Conservation (phyloP, 2,329 filamentous ascomycete species). For the Alternaria alternata region DNA sequence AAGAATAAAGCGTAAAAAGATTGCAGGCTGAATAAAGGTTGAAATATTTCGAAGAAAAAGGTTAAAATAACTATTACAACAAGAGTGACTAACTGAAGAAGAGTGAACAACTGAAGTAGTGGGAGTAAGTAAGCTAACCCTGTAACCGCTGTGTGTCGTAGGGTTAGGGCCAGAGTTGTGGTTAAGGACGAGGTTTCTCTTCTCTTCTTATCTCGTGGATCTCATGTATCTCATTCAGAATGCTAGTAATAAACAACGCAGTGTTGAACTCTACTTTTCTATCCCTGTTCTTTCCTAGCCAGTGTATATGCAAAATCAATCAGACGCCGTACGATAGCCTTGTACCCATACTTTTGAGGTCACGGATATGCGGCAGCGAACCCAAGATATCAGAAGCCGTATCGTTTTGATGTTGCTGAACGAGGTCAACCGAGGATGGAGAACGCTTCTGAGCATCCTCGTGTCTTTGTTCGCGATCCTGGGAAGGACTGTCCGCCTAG, state of each 20-base stretch:
- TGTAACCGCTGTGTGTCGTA: too few species aligned
- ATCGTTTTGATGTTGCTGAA: neutral
- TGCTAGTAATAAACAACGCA: neutral
- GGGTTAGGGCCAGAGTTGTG: too few species aligned
- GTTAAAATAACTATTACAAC: too few species aligned
- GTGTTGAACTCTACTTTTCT: conserved; percentile 4
- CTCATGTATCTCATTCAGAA: neutral
- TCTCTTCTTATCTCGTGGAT: neutral
- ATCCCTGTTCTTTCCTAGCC: neutral
- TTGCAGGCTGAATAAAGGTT: too few species aligned
- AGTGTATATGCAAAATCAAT: neutral
- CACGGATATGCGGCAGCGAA: conserved; percentile 9
- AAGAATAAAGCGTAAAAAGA: too few species aligned
- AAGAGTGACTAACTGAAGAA: too few species aligned
- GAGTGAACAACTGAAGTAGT: too few species aligned
- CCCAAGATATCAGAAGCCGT: conserved; percentile 6
- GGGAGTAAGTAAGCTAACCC: too few species aligned
- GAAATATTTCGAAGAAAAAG: too few species aligned
- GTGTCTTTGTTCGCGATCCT: neutral
- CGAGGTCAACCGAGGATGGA: neutral
- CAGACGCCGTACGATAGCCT: conserved; percentile 52
- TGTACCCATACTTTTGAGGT: conserved; percentile 22
- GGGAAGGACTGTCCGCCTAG: conserved; percentile 16
- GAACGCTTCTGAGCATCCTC: neutral
- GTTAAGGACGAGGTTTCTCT: too few species aligned